Conservation (phyloP, 441 rosid genomes). For the Dalechampia spathulata region DNA sequence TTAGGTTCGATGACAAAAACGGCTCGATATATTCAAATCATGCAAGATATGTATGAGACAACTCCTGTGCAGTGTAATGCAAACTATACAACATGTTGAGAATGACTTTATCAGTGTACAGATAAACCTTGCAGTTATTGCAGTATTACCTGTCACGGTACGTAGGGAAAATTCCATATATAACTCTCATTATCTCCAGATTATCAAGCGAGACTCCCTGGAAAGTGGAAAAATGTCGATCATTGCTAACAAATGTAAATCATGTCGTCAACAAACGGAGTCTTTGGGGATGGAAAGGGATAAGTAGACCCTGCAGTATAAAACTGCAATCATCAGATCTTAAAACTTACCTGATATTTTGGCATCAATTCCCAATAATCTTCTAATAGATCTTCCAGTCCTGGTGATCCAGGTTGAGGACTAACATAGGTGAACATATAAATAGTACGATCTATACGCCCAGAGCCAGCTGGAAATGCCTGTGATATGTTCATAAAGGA, state of each 20-base stretch:
- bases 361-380: constrained; percentile 94
- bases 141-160: constrained; percentile 58
- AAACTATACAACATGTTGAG: too few relatives aligned
- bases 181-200: constrained; percentile 72
- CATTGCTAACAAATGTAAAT: neutral
- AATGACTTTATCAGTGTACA: neutral
- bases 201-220: constrained; percentile 72
- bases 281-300: too few relatives aligned
- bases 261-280: too few relatives aligned
- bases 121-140: constrained; percentile 9
- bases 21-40: constrained; percentile 14
- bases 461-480: constrained; percentile 99
- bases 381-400: constrained; percentile 82
- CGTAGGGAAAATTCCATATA: constrained; percentile 93
- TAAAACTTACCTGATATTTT: constrained; percentile 60
- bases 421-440: constrained; percentile 93
- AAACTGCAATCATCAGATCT: constrained; percentile 10
- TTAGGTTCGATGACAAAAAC: constrained; percentile 27
- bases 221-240: constrained; percentile 8
- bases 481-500: constrained; percentile 23
- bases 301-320: too few relatives aligned
- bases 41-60: too few relatives aligned
- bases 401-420: constrained; percentile 76
- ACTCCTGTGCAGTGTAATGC: too few relatives aligned
- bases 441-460: constrained; percentile 78